A percentile compares a stretch with the other conserved stretches of the same genome.
Conservation (phyloP, 805 yeast species). For the Candida patagonica region DNA sequence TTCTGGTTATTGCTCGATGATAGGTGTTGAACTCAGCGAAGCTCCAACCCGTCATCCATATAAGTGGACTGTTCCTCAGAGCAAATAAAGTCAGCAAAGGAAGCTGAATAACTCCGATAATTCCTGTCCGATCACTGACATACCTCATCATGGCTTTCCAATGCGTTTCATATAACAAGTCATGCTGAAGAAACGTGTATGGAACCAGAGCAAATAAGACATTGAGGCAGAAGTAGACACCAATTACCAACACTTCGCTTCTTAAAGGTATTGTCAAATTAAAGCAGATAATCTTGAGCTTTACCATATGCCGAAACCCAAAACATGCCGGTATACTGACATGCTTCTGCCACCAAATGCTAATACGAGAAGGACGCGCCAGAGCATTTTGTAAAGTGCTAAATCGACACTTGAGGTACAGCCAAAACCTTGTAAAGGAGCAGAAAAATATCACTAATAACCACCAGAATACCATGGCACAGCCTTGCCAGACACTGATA, state of each 20-base stretch:
- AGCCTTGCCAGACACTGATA: conserved; percentile 24
- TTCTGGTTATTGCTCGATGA: conserved; percentile 50
- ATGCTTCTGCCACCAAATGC: conserved; percentile 19
- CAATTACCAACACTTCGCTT: conserved; percentile 38
- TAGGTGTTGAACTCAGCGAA: conserved; percentile 45
- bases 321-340: conserved; percentile 31
- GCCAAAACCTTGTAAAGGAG: conserved; percentile 8
- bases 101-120: conserved; percentile 36
- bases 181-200: conserved; percentile 27
- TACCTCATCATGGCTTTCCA: conserved; percentile 32
- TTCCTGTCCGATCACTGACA: conserved; percentile 47
- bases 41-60: conserved; percentile 51
- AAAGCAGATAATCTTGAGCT: conserved; percentile 17
- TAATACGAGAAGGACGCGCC: conserved; percentile 15
- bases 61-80: conserved; percentile 53
- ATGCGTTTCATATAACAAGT: conserved; percentile 30
- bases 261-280: conserved; percentile 40
- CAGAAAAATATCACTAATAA: conserved; percentile 15
- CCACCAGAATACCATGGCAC: conserved; percentile 26
- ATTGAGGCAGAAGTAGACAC: conserved; percentile 31
- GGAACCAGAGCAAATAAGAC: conserved; percentile 25
- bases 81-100: conserved; percentile 52
- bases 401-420: conserved; percentile 14
- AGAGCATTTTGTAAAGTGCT: conserved; percentile 17
- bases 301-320: conserved; percentile 25